Conservation (phyloP, 352 stramenopile genomes). For the Saprolegnia diclina region DNA sequence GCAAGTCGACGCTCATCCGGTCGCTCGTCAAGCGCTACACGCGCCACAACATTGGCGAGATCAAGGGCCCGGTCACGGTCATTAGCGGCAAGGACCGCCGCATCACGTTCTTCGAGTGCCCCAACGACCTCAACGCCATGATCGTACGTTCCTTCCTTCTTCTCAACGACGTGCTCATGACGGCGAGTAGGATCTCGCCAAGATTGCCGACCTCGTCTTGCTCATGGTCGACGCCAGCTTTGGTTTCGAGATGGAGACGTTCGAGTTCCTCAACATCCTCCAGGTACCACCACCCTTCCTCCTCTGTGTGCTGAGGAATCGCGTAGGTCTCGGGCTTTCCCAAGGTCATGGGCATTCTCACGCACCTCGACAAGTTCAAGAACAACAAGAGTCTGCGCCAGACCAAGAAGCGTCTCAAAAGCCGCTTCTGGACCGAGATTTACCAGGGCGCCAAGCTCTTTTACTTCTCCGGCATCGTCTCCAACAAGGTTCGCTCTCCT, state of each 20-base stretch:
- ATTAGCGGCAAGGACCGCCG: conserved; percentile 96
- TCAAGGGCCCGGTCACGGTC: conserved; percentile 98
- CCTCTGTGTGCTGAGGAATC: background rate
- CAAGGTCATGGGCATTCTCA: conserved; percentile 98
- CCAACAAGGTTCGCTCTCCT: conserved; percentile 81
- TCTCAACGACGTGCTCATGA: conserved; percentile 65
- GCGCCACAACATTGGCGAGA: conserved; percentile 94
- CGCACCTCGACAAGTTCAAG: conserved; percentile 97
- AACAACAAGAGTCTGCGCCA: conserved; percentile 97
- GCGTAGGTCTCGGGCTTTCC: conserved; percentile 62
- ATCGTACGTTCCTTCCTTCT: conserved; percentile 33
- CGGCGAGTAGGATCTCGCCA: conserved; percentile 89
- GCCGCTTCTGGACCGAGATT: conserved; percentile 99
- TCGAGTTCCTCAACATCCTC: conserved; percentile 99
- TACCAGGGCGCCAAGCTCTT: conserved; percentile 94
- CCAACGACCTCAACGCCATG: conserved; percentile 91
- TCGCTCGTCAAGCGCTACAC: conserved; percentile 99
- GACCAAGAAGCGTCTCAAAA: conserved; percentile 98
- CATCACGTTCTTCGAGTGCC: conserved; percentile 99
- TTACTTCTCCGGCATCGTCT: conserved; percentile 95
- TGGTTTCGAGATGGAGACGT: conserved; percentile 99
- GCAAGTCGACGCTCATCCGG: conserved; percentile 98
- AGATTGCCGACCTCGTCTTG: conserved; percentile 98
- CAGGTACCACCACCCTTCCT: conserved; percentile 47
- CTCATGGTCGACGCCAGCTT: conserved; percentile 99